Evolutionary conservation across 2,329 filamentous ascomycete species (phyloP).

Genomic region (Colletotrichum agaves): DNA sequence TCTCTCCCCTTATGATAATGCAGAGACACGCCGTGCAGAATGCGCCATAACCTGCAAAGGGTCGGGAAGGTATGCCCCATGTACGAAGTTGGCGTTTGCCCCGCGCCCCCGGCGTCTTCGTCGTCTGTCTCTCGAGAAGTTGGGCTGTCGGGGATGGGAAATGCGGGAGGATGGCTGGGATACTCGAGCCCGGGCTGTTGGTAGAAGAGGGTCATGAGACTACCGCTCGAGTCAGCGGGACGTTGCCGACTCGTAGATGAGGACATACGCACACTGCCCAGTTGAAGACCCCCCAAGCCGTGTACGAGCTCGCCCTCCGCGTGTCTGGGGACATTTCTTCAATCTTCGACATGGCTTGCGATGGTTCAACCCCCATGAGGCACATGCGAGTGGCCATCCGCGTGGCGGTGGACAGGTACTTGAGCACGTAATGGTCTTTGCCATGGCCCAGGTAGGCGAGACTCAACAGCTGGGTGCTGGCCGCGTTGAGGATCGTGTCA

Average conservation of each 20-base stretch:
- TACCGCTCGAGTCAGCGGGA: conserved; percentile 34
- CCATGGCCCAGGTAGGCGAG: conserved; percentile 49
- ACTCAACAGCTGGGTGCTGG: conserved; percentile 47
- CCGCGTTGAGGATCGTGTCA: conserved; percentile 42
- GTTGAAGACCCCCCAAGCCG: conserved; percentile 50
- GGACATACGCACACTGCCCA: conserved; percentile 49
- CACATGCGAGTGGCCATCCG: conserved; percentile 46
- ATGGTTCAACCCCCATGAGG: conserved; percentile 42
- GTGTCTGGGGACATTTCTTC: conserved; percentile 38
- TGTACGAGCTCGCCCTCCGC: conserved; percentile 30
- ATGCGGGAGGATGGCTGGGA: conserved; percentile 15
- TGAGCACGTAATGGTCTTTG: conserved; percentile 47
- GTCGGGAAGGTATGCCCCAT: conserved; percentile 45
- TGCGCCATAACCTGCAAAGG: conserved; percentile 50
- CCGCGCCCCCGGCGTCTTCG: background rate
- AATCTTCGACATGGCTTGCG: background rate
- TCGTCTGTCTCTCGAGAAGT: background rate
- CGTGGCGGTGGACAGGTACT: conserved; percentile 44
- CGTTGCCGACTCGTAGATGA: background rate
- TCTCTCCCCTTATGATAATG: conserved; percentile 42
- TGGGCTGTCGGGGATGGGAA: conserved; percentile 40
- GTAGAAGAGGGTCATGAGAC: conserved; percentile 46
- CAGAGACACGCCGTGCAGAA: conserved; percentile 48
- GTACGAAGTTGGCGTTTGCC: conserved; percentile 13
- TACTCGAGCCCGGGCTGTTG: conserved; percentile 45